These are phyloP conservation scores for Ganoderma boninense DNA, from an alignment of 1,284 basidiomycete species.

Conservation along the genomic window DNA sequence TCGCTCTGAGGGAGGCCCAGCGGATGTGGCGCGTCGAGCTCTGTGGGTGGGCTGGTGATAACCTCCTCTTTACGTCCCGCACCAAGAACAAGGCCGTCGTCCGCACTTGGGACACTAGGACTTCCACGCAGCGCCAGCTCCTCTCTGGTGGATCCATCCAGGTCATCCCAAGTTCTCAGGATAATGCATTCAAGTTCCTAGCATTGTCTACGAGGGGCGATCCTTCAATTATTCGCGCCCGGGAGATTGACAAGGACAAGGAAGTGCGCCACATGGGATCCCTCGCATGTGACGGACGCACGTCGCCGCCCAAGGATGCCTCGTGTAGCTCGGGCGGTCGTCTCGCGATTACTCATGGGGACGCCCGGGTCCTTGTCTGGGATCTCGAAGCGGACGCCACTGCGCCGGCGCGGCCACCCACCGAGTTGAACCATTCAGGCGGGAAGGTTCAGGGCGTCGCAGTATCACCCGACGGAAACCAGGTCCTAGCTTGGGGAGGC, in stretches of 20 bases:
- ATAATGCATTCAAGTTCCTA: neutral
- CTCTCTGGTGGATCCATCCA: neutral
- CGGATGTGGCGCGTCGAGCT: conserved; percentile 4
- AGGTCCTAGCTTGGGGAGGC: neutral
- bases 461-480: neutral
- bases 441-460: neutral
- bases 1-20: neutral
- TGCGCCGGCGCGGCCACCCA: neutral
- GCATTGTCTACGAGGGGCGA: neutral
- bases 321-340: neutral
- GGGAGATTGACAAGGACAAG: neutral
- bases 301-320: neutral
- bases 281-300: neutral
- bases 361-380: neutral
- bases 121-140: neutral
- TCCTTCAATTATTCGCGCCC: neutral
- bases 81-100: neutral
- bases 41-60: neutral
- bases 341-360: neutral
- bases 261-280: neutral
- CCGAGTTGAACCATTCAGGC: neutral
- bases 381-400: neutral
- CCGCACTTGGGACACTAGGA: neutral
- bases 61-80: neutral
- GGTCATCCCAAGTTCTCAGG: neutral